Evolutionary conservation across 768 basidiomycete species (phyloP).

Genomic region (Baorangia bicolor): DNA sequence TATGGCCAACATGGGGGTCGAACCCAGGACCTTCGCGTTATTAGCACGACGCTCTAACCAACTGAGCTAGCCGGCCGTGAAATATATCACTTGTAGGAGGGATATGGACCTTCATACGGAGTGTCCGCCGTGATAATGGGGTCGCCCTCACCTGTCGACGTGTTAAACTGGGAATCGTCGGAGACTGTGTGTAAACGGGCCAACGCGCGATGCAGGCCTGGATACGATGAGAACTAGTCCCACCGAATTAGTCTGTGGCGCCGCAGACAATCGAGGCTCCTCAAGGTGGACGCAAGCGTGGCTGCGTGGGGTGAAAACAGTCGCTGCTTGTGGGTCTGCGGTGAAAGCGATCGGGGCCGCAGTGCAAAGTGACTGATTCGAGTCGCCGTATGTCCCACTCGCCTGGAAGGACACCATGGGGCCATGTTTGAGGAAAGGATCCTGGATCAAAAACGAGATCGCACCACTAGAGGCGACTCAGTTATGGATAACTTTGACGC

Average conservation of each 20-base stretch:
- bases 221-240: background rate
- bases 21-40: constrained; percentile 27
- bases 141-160: too few species aligned
- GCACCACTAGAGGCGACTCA: background rate
- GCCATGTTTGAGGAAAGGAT: background rate
- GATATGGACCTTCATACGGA: too few species aligned
- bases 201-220: too few species aligned
- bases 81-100: too few species aligned
- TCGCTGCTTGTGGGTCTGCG: background rate
- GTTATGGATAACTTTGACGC: background rate
- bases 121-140: too few species aligned
- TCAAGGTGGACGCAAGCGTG: background rate
- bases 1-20: constrained; percentile 22
- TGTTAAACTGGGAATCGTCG: background rate
- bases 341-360: background rate
- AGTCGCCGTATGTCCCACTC: background rate
- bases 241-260: background rate
- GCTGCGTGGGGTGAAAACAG: background rate
- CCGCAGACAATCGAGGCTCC: background rate
- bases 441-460: background rate
- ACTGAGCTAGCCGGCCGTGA: constrained; percentile 93
- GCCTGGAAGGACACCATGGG: background rate
- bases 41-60: constrained; percentile 93
- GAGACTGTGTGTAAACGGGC: background rate
- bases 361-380: background rate